phyloP scores from a whole-genome alignment of 31 red algal species.

The Endocladia muricata region DNA sequence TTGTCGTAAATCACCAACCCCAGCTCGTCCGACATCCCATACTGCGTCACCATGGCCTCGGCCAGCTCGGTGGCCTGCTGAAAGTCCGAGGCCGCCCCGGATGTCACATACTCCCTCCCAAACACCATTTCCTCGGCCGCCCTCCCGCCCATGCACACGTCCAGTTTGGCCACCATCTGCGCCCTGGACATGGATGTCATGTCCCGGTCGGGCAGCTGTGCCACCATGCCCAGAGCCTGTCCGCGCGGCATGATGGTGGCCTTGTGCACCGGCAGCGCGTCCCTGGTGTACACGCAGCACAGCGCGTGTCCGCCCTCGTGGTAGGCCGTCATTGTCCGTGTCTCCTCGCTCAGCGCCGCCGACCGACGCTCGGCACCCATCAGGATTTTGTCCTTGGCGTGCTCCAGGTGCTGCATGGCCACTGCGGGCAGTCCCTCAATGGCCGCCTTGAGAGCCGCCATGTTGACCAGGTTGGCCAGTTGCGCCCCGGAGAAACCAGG shows the following conservation, averaged over 20 bases:
- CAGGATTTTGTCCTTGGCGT: conserved; percentile 97
- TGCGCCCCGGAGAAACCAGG: conserved; percentile 98
- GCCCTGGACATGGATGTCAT: conserved; percentile 74
- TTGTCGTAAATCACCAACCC: conserved; percentile 88
- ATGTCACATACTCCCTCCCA: conserved; percentile 85
- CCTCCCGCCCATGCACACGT: conserved; percentile 97
- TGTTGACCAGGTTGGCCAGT: conserved; percentile 95
- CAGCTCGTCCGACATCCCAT: conserved; percentile 93
- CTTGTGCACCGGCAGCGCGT: conserved; percentile 94
- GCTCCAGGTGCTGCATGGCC: conserved; percentile 86
- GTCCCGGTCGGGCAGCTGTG: conserved; percentile 88
- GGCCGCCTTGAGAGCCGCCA: conserved; percentile 94
- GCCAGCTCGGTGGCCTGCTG: conserved; percentile 92
- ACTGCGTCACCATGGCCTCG: conserved; percentile 98
- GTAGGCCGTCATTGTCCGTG: conserved; percentile 81
- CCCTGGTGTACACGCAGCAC: conserved; percentile 76
- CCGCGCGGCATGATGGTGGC: conserved; percentile 98
- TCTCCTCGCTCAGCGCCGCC: conserved; percentile 79
- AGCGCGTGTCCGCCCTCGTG: conserved; percentile 99
- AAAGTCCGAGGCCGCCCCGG: conserved; percentile 94
- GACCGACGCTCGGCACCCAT: conserved; percentile 95
- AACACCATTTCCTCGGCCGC: conserved; percentile 95
- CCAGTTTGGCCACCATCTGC: conserved; percentile 91
- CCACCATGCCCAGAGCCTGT: conserved; percentile 89
- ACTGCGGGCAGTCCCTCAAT: conserved; percentile 65